phyloP scores from a whole-genome alignment of 768 basidiomycete species.

The Lentinus brumalis region DNA sequence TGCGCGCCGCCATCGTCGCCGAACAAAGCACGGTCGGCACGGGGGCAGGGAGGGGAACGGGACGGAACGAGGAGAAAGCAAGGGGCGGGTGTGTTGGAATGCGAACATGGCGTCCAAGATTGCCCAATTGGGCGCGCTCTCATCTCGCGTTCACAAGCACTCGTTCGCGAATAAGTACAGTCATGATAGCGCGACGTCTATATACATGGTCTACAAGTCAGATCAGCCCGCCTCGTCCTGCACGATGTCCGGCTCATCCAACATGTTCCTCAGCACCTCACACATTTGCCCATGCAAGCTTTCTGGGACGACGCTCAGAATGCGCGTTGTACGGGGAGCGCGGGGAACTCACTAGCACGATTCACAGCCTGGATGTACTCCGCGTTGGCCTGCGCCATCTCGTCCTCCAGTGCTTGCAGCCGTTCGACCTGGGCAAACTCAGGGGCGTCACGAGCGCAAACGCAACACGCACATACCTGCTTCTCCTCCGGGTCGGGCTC shows the following conservation, averaged over 20 bases:
- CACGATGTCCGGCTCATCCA: constrained; percentile 27
- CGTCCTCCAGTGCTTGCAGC: constrained; percentile 64
- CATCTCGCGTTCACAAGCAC: no score
- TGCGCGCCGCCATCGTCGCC: constrained; percentile 2
- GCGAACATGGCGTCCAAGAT: background rate
- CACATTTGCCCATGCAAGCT: constrained; percentile 28
- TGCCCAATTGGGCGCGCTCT: background rate
- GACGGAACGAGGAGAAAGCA: background rate
- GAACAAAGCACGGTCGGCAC: background rate
- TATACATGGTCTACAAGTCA: no score
- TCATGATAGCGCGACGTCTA: no score
- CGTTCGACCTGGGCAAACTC: constrained; percentile 57
- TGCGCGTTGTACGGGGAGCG: background rate
- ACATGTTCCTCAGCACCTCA: constrained; percentile 27
- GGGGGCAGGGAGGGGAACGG: background rate
- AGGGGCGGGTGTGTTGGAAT: background rate
- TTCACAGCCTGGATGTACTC: constrained; percentile 75
- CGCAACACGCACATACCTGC: constrained; percentile 49
- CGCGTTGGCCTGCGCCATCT: constrained; percentile 71
- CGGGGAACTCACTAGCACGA: constrained; percentile 54
- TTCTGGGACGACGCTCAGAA: constrained; percentile 14
- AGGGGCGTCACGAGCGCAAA: constrained; percentile 26
- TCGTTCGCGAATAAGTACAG: no score
- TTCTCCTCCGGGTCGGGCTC: constrained; percentile 77
- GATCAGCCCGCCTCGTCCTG: constrained; percentile 19